A percentile compares a stretch with the other conserved stretches of the same genome.
These are phyloP conservation scores for Lepidium africanum DNA, from an alignment of 345 rosid species.

Conservation along the genomic window DNA sequence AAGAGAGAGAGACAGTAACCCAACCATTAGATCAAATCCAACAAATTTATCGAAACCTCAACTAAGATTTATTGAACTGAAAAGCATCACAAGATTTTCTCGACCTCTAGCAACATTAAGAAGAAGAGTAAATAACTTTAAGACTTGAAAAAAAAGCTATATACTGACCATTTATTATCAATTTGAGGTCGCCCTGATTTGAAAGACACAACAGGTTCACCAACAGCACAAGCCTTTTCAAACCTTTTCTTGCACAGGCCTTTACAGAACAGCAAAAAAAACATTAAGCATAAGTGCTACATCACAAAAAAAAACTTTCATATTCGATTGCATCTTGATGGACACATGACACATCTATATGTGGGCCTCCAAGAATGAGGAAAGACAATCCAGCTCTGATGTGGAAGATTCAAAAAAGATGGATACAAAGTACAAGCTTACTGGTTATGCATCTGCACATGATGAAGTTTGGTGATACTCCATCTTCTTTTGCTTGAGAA, in stretches of 20 bases:
- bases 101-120: neutral
- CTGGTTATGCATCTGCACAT: constrained; percentile 77
- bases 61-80: neutral
- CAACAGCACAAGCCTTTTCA: constrained; percentile 48
- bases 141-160: neutral
- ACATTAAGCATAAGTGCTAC: neutral
- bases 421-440: constrained; percentile 33
- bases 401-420: neutral
- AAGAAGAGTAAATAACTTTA: constrained; percentile 3
- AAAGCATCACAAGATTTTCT: neutral
- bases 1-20: constrained; percentile 7
- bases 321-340: neutral
- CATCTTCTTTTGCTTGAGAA: constrained; percentile 64
- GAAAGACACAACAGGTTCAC: constrained; percentile 64
- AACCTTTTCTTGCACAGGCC: constrained; percentile 76
- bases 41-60: neutral
- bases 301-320: neutral
- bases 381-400: neutral
- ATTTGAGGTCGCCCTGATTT: constrained; percentile 56
- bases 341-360: too few relatives aligned
- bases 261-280: constrained; percentile 23
- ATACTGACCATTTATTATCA: constrained; percentile 68
- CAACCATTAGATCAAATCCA: neutral
- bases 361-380: neutral
- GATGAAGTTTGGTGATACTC: constrained; percentile 52